Base-by-base conservation (phyloP, 345 rosid genomes). In the Citrus maxima region DNA sequence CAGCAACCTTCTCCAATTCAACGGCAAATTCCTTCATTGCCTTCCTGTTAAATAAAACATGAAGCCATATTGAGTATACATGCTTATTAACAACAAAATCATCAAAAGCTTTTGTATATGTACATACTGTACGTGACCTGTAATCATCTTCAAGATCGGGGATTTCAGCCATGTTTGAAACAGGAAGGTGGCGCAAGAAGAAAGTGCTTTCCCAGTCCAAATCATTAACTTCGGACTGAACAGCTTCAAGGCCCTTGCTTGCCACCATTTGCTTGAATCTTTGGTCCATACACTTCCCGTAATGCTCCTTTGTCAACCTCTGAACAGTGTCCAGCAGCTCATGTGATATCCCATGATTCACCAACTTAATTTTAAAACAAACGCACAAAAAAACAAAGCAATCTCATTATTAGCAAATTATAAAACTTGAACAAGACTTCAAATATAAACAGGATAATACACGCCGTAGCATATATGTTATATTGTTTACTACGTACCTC, bases 201-300 rank as follows among this genome's bases (percentile, higher is more conserved):
- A 93, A 93, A 51, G 95, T 92, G 84, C 92, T 89, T 82, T 93
- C 95, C 98, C 98, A 93, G 78, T 93, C 97, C 13, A 90, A 10
- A 63, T 93, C 92, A 56, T 79, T 51, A 59, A 90, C 84, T 77
- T 92, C 91, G 12, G 87, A 85, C 64, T 88, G 85, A 59, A 82
- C 87, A 77, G 81, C 84, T 49, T 87, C 92, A 16, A 93, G 82
- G 27, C 92, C 92, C 77, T 88, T 89, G 63, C 81, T 72, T 12
- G 75, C 80, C 77, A 92, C 89, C 92, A 90, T 90, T 60, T 92
- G 92, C 75, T 87, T 87, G 87, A 93, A 93, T 77, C 87, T 89
- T 34, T 84, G 80, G 79, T 90, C 93, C 93, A 89, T 87, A 81
- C 76, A 85, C 73, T 85, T 88, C 82, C 76, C 79, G 90, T 93